Evolutionary conservation across 164 flowering plant genomes (phyloP).

Genomic region (Magnolia sinica): DNA sequence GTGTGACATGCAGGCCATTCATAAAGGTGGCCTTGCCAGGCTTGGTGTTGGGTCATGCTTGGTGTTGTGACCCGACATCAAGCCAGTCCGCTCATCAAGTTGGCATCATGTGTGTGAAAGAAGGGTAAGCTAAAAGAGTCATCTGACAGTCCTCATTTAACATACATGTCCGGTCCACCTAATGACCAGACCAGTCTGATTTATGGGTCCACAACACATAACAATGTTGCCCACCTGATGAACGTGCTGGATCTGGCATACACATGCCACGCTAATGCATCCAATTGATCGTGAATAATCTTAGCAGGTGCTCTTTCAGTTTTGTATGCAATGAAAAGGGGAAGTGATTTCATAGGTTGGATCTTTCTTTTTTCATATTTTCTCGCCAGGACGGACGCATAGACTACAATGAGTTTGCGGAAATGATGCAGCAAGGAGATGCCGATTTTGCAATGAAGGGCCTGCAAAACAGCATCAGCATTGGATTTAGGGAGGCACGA

Average conservation of each 20-base stretch:
- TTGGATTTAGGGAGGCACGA: constrained; percentile 56
- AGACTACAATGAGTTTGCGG: constrained; percentile 83
- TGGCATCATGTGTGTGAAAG: too few relatives aligned
- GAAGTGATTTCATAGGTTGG: neutral
- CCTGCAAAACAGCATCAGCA: constrained; percentile 28
- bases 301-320: neutral
- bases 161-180: too few relatives aligned
- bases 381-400: constrained; percentile 80
- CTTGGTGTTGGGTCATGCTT: too few relatives aligned
- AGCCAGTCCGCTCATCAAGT: too few relatives aligned
- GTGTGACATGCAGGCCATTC: too few relatives aligned
- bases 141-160: too few relatives aligned
- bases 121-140: too few relatives aligned
- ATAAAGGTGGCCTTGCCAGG: too few relatives aligned
- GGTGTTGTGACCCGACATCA: too few relatives aligned
- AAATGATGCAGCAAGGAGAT: constrained; percentile 80
- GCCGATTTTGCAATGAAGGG: constrained; percentile 46
- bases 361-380: neutral
- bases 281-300: too few relatives aligned
- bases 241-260: neutral
- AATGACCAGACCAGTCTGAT: too few relatives aligned
- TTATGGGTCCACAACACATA: too few relatives aligned
- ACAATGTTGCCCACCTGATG: neutral
- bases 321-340: neutral
- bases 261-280: neutral